phyloP scores from a whole-genome alignment of 176 grass and related monocot species.

The Dendrocalamus sinicus region DNA sequence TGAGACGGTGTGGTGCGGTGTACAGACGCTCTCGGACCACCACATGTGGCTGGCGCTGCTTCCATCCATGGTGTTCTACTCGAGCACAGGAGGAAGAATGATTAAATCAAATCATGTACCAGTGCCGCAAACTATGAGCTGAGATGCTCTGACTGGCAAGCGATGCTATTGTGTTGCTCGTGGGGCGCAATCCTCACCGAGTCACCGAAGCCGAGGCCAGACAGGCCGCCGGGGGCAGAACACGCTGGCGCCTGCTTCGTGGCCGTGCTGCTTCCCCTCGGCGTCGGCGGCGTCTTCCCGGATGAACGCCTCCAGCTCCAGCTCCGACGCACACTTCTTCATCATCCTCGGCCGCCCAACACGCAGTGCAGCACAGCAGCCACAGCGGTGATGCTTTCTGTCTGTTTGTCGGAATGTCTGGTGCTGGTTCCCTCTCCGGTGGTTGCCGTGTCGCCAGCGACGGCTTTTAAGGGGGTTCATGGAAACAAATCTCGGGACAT shows the following conservation, averaged over 20 bases:
- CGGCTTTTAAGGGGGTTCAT: constrained; percentile 27
- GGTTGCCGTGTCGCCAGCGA: not conserved
- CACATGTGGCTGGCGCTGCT: constrained; percentile 38
- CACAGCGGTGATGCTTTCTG: not conserved
- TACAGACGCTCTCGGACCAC: constrained; percentile 49
- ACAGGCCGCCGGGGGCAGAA: constrained; percentile 33
- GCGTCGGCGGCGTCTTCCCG: constrained; percentile 27
- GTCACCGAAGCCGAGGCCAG: constrained; percentile 27
- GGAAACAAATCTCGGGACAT: constrained; percentile 10
- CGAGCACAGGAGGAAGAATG: not conserved
- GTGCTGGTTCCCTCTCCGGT: not conserved
- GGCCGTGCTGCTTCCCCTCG: not conserved
- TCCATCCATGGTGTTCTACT: constrained; percentile 51
- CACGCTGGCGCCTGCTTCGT: not conserved
- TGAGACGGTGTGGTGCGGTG: constrained; percentile 21
- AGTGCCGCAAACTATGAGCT: not conserved
- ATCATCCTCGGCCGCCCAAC: constrained; percentile 25
- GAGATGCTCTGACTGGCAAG: not conserved
- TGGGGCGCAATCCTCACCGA: constrained; percentile 34
- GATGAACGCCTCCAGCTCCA: constrained; percentile 69
- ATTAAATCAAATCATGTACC: not conserved
- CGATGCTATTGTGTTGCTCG: not conserved
- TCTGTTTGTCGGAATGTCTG: not conserved
- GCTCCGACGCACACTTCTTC: constrained; percentile 81
- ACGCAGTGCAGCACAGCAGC: not conserved